These are phyloP conservation scores for Kickxella alabastrina DNA, from an alignment of 192 early-diverging fungal species.

Conservation along the genomic window DNA sequence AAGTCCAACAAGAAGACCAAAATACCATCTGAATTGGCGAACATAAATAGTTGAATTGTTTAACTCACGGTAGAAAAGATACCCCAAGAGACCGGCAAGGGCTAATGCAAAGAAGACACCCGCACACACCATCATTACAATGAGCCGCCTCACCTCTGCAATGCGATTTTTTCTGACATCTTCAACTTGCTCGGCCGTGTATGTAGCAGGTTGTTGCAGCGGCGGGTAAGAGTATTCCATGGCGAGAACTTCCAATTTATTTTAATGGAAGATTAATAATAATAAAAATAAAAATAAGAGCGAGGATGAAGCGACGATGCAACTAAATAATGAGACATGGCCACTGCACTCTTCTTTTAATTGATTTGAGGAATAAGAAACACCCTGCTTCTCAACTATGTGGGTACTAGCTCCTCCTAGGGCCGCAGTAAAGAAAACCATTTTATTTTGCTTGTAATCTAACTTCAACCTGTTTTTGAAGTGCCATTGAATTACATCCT, in stretches of 20 bases:
- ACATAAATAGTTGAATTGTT: slow-evolving; percentile 5
- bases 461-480: background rate
- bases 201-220: slow-evolving; percentile 5
- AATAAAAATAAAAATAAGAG: background rate
- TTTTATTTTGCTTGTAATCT: background rate
- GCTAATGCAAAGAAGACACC: slow-evolving; percentile 30
- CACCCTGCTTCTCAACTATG: no score
- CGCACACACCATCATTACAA: slow-evolving; percentile 21
- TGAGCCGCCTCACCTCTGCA: slow-evolving; percentile 18
- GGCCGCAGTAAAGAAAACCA: background rate
- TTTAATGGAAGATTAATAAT: background rate
- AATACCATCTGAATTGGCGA: slow-evolving; percentile 44
- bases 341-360: no score
- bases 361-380: no score
- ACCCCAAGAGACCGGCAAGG: slow-evolving; percentile 31
- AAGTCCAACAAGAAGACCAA: slow-evolving; percentile 45
- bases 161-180: slow-evolving; percentile 23
- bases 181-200: slow-evolving; percentile 23
- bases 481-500: no score
- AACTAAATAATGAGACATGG: no score
- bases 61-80: slow-evolving; percentile 25
- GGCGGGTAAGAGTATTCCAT: slow-evolving; percentile 19
- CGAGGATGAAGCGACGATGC: background rate
- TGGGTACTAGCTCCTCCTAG: no score
- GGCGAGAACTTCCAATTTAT: background rate